Evolutionary conservation across 208 protist species (phyloP).

Genomic region (Acanthamoeba quina): DNA sequence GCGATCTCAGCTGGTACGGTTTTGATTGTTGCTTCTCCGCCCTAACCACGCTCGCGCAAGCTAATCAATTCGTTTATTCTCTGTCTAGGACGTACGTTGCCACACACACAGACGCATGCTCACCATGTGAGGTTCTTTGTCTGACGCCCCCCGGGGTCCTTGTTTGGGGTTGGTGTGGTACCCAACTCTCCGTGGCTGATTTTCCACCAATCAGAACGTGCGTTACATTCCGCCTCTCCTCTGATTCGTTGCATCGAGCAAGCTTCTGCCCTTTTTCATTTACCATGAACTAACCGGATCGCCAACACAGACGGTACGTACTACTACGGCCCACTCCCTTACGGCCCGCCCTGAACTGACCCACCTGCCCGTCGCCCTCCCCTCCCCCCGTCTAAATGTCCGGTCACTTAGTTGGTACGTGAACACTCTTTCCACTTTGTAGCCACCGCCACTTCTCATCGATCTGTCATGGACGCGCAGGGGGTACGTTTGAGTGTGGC

Average conservation of each 20-base stretch:
- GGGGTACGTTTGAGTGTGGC: background rate
- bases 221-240: background rate
- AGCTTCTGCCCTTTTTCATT: no score
- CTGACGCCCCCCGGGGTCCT: background rate
- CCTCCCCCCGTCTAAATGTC: no score
- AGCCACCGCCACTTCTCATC: no score
- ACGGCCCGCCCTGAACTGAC: background rate
- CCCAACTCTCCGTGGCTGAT: background rate
- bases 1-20: no score
- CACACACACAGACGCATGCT: background rate
- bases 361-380: no score
- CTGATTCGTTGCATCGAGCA: background rate
- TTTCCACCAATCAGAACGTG: conserved; percentile 21
- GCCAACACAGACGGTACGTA: background rate
- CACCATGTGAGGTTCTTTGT: background rate
- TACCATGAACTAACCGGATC: no score
- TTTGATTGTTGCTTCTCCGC: background rate
- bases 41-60: no score
- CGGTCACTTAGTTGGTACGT: no score
- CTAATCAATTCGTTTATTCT: no score
- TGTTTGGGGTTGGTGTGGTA: background rate
- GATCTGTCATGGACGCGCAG: background rate
- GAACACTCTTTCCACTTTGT: no score
- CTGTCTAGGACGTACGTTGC: background rate
- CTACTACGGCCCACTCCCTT: background rate